These are phyloP conservation scores for Panicum virgatum DNA, from an alignment of 202 grass and related monocot genomes.

Conservation along the genomic window DNA sequence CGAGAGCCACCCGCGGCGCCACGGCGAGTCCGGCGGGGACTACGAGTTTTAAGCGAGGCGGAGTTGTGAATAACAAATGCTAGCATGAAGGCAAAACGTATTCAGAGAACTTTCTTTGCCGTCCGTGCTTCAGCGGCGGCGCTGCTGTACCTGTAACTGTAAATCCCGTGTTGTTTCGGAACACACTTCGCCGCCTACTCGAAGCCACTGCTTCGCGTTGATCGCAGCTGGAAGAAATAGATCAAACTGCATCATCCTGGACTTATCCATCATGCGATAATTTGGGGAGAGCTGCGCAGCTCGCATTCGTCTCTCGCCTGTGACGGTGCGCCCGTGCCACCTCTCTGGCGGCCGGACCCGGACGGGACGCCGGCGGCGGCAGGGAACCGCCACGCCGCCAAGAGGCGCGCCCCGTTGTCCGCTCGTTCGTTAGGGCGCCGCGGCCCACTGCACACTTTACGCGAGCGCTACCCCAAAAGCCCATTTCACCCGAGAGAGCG, in stretches of 20 bases:
- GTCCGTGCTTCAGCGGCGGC: neutral
- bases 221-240: neutral
- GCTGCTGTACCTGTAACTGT: neutral
- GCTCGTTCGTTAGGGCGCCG: no score
- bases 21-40: constrained; percentile 36
- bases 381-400: neutral
- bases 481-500: neutral
- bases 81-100: neutral
- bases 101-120: constrained; percentile 6
- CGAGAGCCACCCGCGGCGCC: neutral
- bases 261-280: neutral
- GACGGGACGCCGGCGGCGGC: neutral
- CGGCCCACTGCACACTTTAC: no score
- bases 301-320: neutral
- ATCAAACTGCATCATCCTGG: neutral
- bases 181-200: neutral
- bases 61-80: neutral
- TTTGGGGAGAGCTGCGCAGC: neutral
- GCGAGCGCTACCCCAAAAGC: no score
- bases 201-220: neutral
- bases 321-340: no score
- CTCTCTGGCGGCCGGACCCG: neutral
- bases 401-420: no score
- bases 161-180: neutral
- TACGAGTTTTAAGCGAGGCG: neutral